These are phyloP conservation scores for Ophiocytium majus DNA, from an alignment of 352 stramenopile species.

Conservation along the genomic window DNA sequence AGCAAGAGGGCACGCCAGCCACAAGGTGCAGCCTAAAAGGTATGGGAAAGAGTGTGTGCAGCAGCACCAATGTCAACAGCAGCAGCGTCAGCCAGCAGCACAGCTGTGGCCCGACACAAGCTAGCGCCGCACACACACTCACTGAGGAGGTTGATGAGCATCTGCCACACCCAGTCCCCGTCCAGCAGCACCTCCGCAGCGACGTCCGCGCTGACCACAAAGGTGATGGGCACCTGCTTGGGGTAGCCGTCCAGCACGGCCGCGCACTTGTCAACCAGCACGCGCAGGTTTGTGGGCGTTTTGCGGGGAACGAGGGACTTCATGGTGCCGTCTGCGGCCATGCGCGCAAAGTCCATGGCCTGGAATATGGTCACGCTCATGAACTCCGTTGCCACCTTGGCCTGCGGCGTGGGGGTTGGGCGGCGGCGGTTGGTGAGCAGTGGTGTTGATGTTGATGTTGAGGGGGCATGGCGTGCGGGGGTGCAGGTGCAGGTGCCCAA, in stretches of 20 bases:
- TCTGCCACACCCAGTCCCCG: constrained; percentile 33
- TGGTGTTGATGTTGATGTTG: too few relatives aligned
- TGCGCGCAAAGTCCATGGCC: constrained; percentile 28
- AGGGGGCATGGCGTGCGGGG: too few relatives aligned
- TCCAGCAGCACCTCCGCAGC: constrained; percentile 12
- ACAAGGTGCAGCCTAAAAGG: too few relatives aligned
- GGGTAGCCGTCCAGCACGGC: constrained; percentile 28
- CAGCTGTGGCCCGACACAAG: too few relatives aligned
- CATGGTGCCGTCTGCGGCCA: constrained; percentile 29
- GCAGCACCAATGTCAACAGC: too few relatives aligned
- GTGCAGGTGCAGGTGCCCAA: too few relatives aligned
- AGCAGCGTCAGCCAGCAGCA: too few relatives aligned
- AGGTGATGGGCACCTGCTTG: constrained; percentile 22
- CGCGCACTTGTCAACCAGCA: constrained; percentile 29
- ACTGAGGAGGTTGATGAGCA: constrained; percentile 62
- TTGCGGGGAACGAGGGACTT: constrained; percentile 12
- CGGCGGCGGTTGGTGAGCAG: too few relatives aligned
- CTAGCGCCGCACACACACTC: too few relatives aligned
- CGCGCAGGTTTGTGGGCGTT: constrained; percentile 17
- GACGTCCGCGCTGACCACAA: not conserved
- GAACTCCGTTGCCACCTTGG: constrained; percentile 32
- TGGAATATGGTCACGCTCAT: constrained; percentile 29
- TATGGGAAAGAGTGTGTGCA: too few relatives aligned
- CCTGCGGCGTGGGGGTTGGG: too few relatives aligned
- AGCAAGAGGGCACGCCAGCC: too few relatives aligned